A percentile compares a stretch with the other conserved stretches of the same genome.
These are phyloP conservation scores for Corinectria fuckeliana DNA, from an alignment of 2,329 filamentous ascomycete genomes.

Conservation along the genomic window DNA sequence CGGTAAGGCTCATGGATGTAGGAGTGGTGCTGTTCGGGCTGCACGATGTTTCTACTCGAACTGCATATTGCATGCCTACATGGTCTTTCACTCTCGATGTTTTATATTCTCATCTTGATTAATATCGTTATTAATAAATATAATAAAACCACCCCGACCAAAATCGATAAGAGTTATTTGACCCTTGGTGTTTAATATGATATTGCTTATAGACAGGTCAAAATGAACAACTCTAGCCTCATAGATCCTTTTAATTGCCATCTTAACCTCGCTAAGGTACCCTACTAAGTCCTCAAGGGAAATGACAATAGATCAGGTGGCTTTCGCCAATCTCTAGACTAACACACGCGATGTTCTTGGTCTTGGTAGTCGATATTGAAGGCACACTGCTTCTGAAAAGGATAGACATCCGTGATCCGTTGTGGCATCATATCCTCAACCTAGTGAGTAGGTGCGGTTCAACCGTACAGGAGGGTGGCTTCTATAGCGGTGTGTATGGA, in stretches of 20 bases:
- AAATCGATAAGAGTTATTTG: constrained; percentile 1
- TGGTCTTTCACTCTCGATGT: too few relatives aligned
- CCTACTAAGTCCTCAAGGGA: not conserved
- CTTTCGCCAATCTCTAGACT: constrained; percentile 3
- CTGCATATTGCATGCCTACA: too few relatives aligned
- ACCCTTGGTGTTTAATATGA: not conserved
- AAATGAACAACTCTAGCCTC: constrained; percentile 1
- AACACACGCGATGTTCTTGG: constrained; percentile 4
- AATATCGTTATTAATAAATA: too few relatives aligned
- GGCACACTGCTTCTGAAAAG: constrained; percentile 33
- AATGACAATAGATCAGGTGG: not conserved
- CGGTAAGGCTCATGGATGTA: constrained; percentile 1
- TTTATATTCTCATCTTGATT: too few relatives aligned
- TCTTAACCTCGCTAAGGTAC: not conserved
- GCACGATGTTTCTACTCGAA: too few relatives aligned
- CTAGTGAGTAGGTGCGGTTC: too few relatives aligned
- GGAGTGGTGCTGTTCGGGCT: too few relatives aligned
- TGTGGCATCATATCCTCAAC: constrained; percentile 36
- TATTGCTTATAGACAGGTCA: not conserved
- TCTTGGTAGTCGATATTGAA: not conserved
- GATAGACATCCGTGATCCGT: constrained; percentile 35
- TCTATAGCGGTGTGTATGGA: too few relatives aligned
- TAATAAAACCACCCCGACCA: constrained; percentile 1
- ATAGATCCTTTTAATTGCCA: not conserved
- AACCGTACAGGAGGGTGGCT: too few relatives aligned